Conservation (phyloP, 2,329 filamentous ascomycete genomes). For the Hypoxylon rubiginosum region DNA sequence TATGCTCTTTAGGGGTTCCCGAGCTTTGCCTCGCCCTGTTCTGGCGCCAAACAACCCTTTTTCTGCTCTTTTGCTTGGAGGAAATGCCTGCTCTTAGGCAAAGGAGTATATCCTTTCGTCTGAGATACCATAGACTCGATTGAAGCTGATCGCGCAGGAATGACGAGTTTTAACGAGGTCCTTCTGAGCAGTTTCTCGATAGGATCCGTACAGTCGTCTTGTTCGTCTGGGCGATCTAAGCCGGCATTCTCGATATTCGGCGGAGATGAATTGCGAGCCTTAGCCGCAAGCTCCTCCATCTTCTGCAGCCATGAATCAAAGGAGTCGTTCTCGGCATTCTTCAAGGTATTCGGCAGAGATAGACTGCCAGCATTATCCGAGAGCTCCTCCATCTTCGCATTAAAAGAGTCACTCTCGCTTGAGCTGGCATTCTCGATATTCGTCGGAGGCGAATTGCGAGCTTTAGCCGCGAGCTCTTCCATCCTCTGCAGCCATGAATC, state of each 20-base stretch:
- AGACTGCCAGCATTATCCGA: not conserved
- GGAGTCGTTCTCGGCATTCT: not conserved
- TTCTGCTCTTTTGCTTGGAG: not conserved
- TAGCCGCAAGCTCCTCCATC: not conserved
- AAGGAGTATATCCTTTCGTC: not conserved
- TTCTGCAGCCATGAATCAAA: slow-evolving; percentile 10
- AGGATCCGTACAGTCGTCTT: not conserved
- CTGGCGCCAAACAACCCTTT: not conserved
- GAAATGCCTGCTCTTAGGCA: slow-evolving; percentile 23
- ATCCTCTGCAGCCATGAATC: slow-evolving; percentile 11
- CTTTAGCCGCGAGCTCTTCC: not conserved
- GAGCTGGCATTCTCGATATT: not conserved
- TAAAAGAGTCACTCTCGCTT: too few species aligned
- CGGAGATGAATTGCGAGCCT: not conserved
- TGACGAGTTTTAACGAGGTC: not conserved
- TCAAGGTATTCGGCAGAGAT: not conserved
- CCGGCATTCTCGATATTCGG: not conserved
- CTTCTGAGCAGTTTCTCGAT: slow-evolving; percentile 4
- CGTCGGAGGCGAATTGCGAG: not conserved
- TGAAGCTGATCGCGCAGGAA: not conserved
- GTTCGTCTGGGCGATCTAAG: not conserved
- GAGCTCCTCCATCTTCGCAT: slow-evolving; percentile 9
- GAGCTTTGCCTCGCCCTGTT: not conserved
- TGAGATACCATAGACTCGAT: not conserved
- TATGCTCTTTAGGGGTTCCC: not conserved